Base-by-base conservation (phyloP, 2,329 filamentous ascomycete genomes). In the Ophiostoma novo-ulmi region DNA sequence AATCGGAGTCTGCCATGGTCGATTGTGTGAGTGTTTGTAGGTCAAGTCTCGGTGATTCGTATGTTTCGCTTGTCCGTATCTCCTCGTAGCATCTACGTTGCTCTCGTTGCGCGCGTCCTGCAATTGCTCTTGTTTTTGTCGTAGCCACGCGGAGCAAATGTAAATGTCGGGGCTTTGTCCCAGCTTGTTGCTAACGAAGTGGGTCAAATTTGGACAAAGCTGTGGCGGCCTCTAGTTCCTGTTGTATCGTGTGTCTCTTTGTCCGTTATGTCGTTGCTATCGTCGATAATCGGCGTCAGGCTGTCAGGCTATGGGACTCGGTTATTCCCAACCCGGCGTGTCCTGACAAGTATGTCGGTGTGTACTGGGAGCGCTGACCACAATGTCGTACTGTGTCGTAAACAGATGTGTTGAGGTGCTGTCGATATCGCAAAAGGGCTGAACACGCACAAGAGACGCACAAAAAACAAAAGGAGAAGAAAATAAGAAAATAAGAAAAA, bases 1-100 rank as follows among this genome's bases (percentile, higher is more conserved):
- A 17, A 66, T 70, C 71, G 5, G 72, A 63, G 70, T 70, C 70
- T 58, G 70, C 70, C 70, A 71, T 73, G 14, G 22, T 72, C 22
- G 22, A 22, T 41, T 31, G 48, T 52, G 13, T 13, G 66, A 6
- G 10, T 39, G 11, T 39, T 39, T 10, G 38, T 39, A 39, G 17
- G 44, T 48, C 44, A 20, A n/a, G 35, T 55, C 11, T 70, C 3
- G 22, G 38, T 31, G 31, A 20, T 36, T 22, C 14, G 67, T 35
- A 17, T 48, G 68, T 36, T 11, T 7, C 1, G 2, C n/a, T 8
- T 48, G 44, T n/a, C 17, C 17, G 44, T 48, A 31, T 31, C 31
- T 31, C 31, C 31, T 31, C 31, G 17, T 48, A 48, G 38, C 13
- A 39, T 39, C 38, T 10, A 10, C 38, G 38, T 39, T 39, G 38